Percentiles rank a stretch among this genome's conserved stretches.
Conservation (phyloP, 371 early-diverging fungal genomes). For the Rhizopus stolonifer region DNA sequence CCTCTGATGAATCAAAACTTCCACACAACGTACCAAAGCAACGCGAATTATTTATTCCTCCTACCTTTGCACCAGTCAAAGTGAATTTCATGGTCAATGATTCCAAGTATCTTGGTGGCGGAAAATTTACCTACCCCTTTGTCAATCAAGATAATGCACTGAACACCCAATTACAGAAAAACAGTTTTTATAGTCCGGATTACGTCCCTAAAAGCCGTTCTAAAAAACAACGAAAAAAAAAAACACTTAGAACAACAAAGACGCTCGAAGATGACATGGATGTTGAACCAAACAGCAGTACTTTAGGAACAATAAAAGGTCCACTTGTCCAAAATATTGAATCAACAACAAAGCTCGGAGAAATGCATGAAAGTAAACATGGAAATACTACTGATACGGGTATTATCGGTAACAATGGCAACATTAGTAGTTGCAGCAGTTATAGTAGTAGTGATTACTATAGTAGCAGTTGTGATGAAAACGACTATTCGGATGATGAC, state of each 20-base stretch:
- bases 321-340: not conserved
- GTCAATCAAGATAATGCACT: slow-evolving; percentile 3
- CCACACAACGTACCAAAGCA: not conserved
- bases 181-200: slow-evolving; percentile 40
- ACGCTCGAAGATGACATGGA: slow-evolving; percentile 10
- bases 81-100: slow-evolving; percentile 37
- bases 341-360: not conserved
- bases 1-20: not conserved
- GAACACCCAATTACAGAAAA: slow-evolving; percentile 2
- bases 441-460: slow-evolving; percentile 7
- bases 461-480: slow-evolving; percentile 2
- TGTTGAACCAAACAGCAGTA: not conserved
- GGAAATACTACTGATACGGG: slow-evolving; percentile 1
- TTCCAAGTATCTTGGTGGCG: slow-evolving; percentile 46
- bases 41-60: slow-evolving; percentile 24
- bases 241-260: slow-evolving; percentile 1
- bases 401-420: slow-evolving; percentile 6
- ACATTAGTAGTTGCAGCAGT: slow-evolving; percentile 10
- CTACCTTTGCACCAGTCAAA: slow-evolving; percentile 50
- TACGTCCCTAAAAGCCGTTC: slow-evolving; percentile 29
- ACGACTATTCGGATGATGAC: not conserved
- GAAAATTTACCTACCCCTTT: slow-evolving; percentile 42
- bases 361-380: not conserved
- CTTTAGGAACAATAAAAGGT: not conserved
- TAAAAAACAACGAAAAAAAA: slow-evolving; percentile 8